Percentiles rank a stretch among this genome's conserved stretches.
Conservation (phyloP, 202 grass and related monocot genomes). For the Eragrostis tef region DNA sequence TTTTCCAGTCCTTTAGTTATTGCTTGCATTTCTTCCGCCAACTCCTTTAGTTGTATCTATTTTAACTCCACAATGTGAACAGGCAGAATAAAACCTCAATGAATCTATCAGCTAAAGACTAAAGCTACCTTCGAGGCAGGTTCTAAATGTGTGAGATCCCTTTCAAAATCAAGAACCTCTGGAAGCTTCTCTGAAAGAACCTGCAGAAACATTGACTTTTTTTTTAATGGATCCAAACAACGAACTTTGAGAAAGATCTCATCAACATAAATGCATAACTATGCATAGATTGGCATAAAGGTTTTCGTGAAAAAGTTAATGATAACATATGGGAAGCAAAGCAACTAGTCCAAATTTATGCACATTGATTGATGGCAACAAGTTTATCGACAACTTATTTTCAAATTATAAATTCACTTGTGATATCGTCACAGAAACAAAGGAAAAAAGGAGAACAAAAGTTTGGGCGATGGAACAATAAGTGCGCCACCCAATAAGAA, state of each 20-base stretch:
- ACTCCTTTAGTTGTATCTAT: constrained; percentile 87
- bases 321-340: constrained; percentile 17
- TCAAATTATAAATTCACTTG: not conserved
- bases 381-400: constrained; percentile 31
- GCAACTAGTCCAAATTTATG: constrained; percentile 24
- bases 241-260: constrained; percentile 34
- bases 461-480: not conserved
- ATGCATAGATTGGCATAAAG: constrained; percentile 1
- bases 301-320: constrained; percentile 6
- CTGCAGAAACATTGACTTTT: constrained; percentile 44
- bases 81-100: constrained; percentile 36
- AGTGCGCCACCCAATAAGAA: not conserved
- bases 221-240: not conserved
- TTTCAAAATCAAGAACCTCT: constrained; percentile 95
- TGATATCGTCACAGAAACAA: constrained; percentile 13
- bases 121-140: constrained; percentile 78
- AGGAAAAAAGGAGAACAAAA: constrained; percentile 9
- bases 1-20: constrained; percentile 84
- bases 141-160: constrained; percentile 80
- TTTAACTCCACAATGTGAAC: constrained; percentile 36
- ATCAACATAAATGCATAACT: constrained; percentile 17
- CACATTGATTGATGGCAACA: constrained; percentile 16
- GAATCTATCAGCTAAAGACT: constrained; percentile 27
- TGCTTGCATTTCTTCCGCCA: constrained; percentile 95
- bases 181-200: constrained; percentile 92